Percentiles rank a stretch among this genome's conserved stretches.
phyloP scores from a whole-genome alignment of 2,329 filamentous ascomycete species.

The Colletotrichum caudatum region DNA sequence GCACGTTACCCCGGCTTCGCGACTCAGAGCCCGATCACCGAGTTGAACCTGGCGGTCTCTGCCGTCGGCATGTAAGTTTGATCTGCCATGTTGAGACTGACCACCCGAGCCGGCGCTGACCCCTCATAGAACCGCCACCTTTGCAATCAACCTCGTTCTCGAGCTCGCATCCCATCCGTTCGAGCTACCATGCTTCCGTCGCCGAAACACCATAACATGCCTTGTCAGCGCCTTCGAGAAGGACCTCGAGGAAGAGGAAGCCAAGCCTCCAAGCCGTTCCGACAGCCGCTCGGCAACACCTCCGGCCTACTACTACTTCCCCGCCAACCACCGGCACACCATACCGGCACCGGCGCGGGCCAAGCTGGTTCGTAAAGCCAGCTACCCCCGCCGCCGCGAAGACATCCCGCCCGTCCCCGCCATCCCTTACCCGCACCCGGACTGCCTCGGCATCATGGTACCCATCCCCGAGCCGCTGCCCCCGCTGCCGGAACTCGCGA shows the following conservation, averaged over 20 bases:
- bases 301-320: slow-evolving; percentile 38
- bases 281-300: slow-evolving; percentile 29
- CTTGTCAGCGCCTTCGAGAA: slow-evolving; percentile 36
- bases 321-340: slow-evolving; percentile 33
- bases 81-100: not conserved
- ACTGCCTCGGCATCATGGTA: slow-evolving; percentile 37
- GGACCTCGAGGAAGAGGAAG: slow-evolving; percentile 37
- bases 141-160: slow-evolving; percentile 42
- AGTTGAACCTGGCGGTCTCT: slow-evolving; percentile 46
- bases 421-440: slow-evolving; percentile 35
- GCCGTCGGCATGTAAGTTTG: slow-evolving; percentile 45
- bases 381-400: slow-evolving; percentile 14
- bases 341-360: slow-evolving; percentile 28
- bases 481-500: slow-evolving; percentile 33
- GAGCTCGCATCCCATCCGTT: slow-evolving; percentile 44
- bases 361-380: slow-evolving; percentile 35
- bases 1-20: slow-evolving; percentile 43
- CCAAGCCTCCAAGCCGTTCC: slow-evolving; percentile 17
- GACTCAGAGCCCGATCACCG: slow-evolving; percentile 42
- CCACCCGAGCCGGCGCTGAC: not conserved
- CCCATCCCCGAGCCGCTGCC: slow-evolving; percentile 37
- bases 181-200: slow-evolving; percentile 44
- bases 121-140: slow-evolving; percentile 2
- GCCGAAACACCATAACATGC: slow-evolving; percentile 24
- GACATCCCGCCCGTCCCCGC: slow-evolving; percentile 23